Evolutionary conservation across 805 yeast genomes (phyloP), one percentile per base, ranked within the genome.

Genomic region (Candida chilensis): DNA sequence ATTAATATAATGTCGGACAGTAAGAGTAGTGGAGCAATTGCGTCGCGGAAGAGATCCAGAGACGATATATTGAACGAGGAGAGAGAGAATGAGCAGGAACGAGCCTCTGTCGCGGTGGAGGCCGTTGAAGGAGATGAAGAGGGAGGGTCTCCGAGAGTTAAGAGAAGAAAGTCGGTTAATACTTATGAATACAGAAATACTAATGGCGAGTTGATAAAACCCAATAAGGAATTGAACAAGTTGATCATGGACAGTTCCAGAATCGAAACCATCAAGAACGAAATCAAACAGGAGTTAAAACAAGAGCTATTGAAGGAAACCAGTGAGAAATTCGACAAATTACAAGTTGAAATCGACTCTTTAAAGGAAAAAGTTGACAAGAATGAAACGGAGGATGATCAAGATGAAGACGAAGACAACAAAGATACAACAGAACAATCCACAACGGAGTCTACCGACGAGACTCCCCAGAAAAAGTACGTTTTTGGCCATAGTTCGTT

Each of bases 321-420:
- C 24, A 43, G 40, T 29, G 30, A 28, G 6, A 42, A 44, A 29
- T 32, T 42, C 37, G 24, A 30, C 10, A 34, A 40, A 27, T 28
- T 52, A 36, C 37, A 47, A 36, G 27, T 39, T n/a, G 51, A 41
- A 30, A 46, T n/a, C n/a, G n/a, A n/a, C n/a, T n/a, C n/a, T n/a
- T n/a, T 48, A 14, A 38, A 34, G 11, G 30, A 36, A 25, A 44
- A 44, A 28, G 42, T 38, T 15, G 45, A 42, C 30, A 18, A 24
- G 14, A 39, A 17, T 16, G 15, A 18, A 13, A 17, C 21, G 16
- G 28, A 11, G 20, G 29, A 16, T 13, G 32, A 30, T 16, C 17
- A 8, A 28, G 29, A 28, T n/a, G 20, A 10, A 24, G 18, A 32
- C 4, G 38, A 35, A 9, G 27, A 16, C 13, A 22, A 22, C 5